These are phyloP conservation scores for Aurifilum marmelostoma DNA, from an alignment of 2,329 filamentous ascomycete genomes.

Conservation along the genomic window DNA sequence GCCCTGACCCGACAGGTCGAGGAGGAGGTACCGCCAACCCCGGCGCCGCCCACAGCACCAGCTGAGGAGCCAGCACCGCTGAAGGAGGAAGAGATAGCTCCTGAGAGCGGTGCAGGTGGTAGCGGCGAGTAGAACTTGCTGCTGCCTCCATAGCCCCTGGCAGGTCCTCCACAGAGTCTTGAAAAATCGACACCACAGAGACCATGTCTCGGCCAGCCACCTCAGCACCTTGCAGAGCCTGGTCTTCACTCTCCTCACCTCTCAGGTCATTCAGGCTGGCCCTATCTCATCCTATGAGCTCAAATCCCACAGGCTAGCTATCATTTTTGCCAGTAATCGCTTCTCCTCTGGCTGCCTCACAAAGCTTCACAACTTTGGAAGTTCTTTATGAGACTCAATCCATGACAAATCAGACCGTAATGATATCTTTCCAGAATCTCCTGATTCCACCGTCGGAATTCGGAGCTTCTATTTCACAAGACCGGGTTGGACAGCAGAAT, in stretches of 20 bases:
- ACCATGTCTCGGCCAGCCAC: background rate
- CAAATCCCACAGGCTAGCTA: background rate
- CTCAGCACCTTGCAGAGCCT: background rate
- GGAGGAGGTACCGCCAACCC: conserved; percentile 22
- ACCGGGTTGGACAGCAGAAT: background rate
- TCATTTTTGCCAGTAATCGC: background rate
- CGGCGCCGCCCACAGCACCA: background rate
- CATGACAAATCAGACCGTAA: background rate
- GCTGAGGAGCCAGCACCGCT: background rate
- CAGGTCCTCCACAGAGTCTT: background rate
- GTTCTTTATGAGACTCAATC: background rate
- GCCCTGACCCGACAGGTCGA: conserved; percentile 25
- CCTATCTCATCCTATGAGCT: background rate
- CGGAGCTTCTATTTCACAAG: background rate
- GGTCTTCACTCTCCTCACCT: background rate
- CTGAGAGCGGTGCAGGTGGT: background rate
- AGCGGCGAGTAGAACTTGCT: background rate
- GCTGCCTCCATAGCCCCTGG: background rate
- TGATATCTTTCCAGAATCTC: background rate
- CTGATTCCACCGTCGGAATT: background rate
- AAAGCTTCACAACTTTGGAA: background rate
- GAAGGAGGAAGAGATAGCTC: background rate
- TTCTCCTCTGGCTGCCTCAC: background rate
- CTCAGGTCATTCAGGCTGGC: background rate
- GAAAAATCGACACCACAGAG: background rate